Evolutionary conservation across 805 yeast species (phyloP).

Genomic region (Cyberlindnera xylosilytica): DNA sequence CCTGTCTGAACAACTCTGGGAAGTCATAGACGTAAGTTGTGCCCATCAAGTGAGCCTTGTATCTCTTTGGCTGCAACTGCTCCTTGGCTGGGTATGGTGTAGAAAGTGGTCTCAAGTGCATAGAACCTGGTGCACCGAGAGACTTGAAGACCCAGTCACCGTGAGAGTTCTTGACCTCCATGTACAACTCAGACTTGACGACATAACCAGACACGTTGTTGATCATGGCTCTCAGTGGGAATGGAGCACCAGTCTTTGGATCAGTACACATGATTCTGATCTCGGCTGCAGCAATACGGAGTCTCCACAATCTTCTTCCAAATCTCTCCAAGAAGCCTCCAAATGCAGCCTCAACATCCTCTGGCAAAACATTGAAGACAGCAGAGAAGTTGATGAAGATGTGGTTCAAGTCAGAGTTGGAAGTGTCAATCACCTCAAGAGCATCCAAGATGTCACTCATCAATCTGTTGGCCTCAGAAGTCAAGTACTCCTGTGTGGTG

Average conservation of each 20-base stretch:
- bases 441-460: conserved; percentile 96
- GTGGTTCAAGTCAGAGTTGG: conserved; percentile 94
- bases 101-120: conserved; percentile 94
- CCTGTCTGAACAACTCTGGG: conserved; percentile 98
- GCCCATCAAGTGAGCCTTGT: conserved; percentile 97
- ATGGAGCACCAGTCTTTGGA: conserved; percentile 79
- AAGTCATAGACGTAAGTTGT: conserved; percentile 97
- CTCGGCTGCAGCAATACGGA: conserved; percentile 96
- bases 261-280: conserved; percentile 94
- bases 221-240: conserved; percentile 95
- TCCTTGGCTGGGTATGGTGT: conserved; percentile 98
- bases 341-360: conserved; percentile 95
- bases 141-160: conserved; percentile 98
- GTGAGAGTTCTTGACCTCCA: conserved; percentile 86
- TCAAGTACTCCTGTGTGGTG: conserved; percentile 87
- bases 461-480: conserved; percentile 93
- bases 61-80: conserved; percentile 97
- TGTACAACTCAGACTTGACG: conserved; percentile 90
- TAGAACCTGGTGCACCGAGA: conserved; percentile 89
- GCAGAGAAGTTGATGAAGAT: conserved; percentile 97
- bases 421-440: conserved; percentile 88
- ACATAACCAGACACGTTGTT: conserved; percentile 97
- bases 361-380: conserved; percentile 89
- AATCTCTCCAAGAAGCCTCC: conserved; percentile 97
- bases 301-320: conserved; percentile 94